Conservation (phyloP, 306 rosid genomes). For the Morella rubra region DNA sequence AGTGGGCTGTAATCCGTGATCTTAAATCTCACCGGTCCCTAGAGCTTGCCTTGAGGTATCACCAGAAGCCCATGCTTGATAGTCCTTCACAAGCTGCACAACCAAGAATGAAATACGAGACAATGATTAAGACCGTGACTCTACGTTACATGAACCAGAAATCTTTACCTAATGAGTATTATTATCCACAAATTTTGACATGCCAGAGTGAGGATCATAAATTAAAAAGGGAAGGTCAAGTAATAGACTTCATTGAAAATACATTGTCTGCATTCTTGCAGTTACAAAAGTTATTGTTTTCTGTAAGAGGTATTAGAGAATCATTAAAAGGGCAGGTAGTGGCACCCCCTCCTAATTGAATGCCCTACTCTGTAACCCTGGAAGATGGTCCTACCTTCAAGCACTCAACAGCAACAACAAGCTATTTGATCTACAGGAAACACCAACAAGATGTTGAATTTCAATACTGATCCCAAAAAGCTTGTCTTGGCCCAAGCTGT, state of each 20-base stretch:
- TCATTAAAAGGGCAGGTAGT: background rate
- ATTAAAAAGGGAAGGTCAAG: background rate
- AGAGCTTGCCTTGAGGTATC: conserved; percentile 78
- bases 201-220: background rate
- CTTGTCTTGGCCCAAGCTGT: background rate
- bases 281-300: background rate
- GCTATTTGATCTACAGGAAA: background rate
- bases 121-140: background rate
- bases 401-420: background rate
- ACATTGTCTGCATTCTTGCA: background rate
- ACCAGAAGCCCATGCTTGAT: conserved; percentile 89
- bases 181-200: background rate
- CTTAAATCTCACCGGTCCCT: conserved; percentile 68
- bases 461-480: background rate
- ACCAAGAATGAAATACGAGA: background rate
- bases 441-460: background rate
- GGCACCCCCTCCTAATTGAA: background rate
- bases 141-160: background rate
- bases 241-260: background rate
- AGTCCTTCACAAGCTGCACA: conserved; percentile 89
- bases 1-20: conserved; percentile 12
- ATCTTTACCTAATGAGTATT: background rate
- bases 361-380: background rate
- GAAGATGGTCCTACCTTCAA: background rate
- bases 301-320: background rate